phyloP scores from a whole-genome alignment of 2,329 filamentous ascomycete species.

The Ceratocystis albifundus region DNA sequence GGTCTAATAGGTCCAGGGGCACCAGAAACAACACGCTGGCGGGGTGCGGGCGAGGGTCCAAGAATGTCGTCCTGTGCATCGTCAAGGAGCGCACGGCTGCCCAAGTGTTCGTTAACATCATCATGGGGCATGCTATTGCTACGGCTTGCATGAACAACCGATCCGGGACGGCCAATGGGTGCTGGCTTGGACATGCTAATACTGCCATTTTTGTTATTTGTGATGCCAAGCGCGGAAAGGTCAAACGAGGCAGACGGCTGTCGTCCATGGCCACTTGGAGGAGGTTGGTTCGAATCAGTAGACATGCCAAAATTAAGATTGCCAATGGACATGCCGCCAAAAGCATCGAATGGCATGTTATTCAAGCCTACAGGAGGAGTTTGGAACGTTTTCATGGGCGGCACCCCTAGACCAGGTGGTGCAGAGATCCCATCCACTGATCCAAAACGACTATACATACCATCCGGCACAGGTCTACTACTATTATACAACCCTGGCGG shows the following conservation, averaged over 20 bases:
- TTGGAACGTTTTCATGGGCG: slow-evolving; percentile 36
- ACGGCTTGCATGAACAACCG: slow-evolving; percentile 43
- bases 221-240: slow-evolving; percentile 30
- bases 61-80: slow-evolving; percentile 41
- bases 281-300: slow-evolving; percentile 23
- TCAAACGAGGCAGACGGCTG: slow-evolving; percentile 65
- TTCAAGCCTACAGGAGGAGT: slow-evolving; percentile 16
- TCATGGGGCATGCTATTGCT: slow-evolving; percentile 33
- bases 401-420: slow-evolving; percentile 18
- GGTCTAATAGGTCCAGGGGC: slow-evolving; percentile 25
- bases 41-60: slow-evolving; percentile 2
- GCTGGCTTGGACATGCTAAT: slow-evolving; percentile 60
- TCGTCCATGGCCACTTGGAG: slow-evolving; percentile 52
- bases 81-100: slow-evolving; percentile 77
- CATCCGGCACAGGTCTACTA: slow-evolving; percentile 20
- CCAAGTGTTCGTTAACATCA: slow-evolving; percentile 69
- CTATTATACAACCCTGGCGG: slow-evolving; percentile 35
- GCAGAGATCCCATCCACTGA: slow-evolving; percentile 17
- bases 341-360: slow-evolving; percentile 13
- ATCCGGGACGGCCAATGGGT: slow-evolving; percentile 79
- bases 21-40: slow-evolving; percentile 19
- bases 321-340: slow-evolving; percentile 16
- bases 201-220: slow-evolving; percentile 28
- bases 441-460: slow-evolving; percentile 21
- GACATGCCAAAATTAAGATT: slow-evolving; percentile 5